A percentile compares a stretch with the other conserved stretches of the same genome.
Conservation (phyloP, 306 rosid species). For the Datisca glomerata region DNA sequence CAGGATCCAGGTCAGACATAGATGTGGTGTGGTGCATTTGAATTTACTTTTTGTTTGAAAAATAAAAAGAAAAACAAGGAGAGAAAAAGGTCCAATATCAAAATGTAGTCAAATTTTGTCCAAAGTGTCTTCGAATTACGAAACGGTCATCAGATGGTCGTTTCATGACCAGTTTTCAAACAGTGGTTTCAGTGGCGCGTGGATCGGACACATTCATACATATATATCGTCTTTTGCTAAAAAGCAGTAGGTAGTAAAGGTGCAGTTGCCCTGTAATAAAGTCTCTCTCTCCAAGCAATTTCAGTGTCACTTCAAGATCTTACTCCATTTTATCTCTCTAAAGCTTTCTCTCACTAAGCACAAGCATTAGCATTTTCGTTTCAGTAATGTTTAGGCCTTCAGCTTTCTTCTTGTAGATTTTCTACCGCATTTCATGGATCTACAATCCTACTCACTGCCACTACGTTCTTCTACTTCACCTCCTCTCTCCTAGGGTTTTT, state of each 20-base stretch:
- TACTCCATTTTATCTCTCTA: slow-evolving; percentile 9
- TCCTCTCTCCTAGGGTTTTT: slow-evolving; percentile 55
- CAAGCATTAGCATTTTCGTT: neutral
- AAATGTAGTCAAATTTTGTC: too few species aligned
- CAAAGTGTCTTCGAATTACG: too few species aligned
- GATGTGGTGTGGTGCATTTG: too few species aligned
- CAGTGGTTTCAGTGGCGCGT: slow-evolving; percentile 4
- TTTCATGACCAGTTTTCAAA: neutral
- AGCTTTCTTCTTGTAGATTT: slow-evolving; percentile 23
- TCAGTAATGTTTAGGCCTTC: neutral
- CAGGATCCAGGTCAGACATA: too few species aligned
- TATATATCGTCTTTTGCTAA: slow-evolving; percentile 1
- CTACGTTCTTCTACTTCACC: slow-evolving; percentile 5
- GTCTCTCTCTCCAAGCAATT: slow-evolving; percentile 11
- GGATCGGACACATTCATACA: slow-evolving; percentile 4
- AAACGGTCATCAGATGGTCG: neutral
- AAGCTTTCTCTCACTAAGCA: neutral
- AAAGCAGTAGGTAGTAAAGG: slow-evolving; percentile 2
- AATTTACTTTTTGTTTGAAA: too few species aligned
- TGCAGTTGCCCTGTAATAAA: slow-evolving; percentile 16
- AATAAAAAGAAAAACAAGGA: too few species aligned
- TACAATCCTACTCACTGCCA: slow-evolving; percentile 26
- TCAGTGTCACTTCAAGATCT: slow-evolving; percentile 11
- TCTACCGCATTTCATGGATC: slow-evolving; percentile 63
- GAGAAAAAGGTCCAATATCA: too few species aligned